Evolutionary conservation across 176 grass and related monocot genomes (phyloP), one percentile per base, ranked within the genome.

Genomic region (Bonia amplexicaulis): DNA sequence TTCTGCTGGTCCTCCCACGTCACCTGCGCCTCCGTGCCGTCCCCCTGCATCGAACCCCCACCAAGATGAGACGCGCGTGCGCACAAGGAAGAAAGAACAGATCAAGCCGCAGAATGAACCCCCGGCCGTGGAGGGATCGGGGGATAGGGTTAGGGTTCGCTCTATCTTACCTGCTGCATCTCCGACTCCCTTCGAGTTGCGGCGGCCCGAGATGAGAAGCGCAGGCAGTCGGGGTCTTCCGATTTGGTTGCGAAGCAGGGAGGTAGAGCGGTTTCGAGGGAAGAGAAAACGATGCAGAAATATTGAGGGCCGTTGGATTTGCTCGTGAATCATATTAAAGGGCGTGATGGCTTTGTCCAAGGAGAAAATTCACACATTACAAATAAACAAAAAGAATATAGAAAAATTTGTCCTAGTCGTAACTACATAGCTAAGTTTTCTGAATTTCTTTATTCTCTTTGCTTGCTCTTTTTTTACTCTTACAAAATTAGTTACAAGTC

Each of bases 1-100:
- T 96, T 98, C 83, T 98, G 93, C 90, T 98, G 96, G 89, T 98
- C 96, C 41, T 98, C 96, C 96, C 96, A 98, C 31, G 96, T 98
- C 64, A 98, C 96, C 73, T 95, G 96, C 47, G 93, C 88, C 89
- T 98, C 96, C 86, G 93, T 80, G 63, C 93, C 91, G n/a, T 92
- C 93, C 33, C 96, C 96, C 93, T 98, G 74, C 47, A 49, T 19
- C 37, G 52, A 46, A 44, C 35, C 64, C 29, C 31, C 7, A 45
- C 54, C 20, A 48, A 23, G 78, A 82, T 85, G 71, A 65, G 82
- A 81, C 20, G 55, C 54, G 19, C 22, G 71, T 29, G 14, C 4
- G 22, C 42, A 17, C 16, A 8, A 48, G 27, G 57, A 54, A 20
- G 31, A 20, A 26, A 23, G 33, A 85, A 44, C n/a, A 53, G 70